A percentile compares a stretch with the other conserved stretches of the same genome.
Evolutionary conservation across 108 stramenopile species (phyloP).

Genomic region (Skeletonema costatum): DNA sequence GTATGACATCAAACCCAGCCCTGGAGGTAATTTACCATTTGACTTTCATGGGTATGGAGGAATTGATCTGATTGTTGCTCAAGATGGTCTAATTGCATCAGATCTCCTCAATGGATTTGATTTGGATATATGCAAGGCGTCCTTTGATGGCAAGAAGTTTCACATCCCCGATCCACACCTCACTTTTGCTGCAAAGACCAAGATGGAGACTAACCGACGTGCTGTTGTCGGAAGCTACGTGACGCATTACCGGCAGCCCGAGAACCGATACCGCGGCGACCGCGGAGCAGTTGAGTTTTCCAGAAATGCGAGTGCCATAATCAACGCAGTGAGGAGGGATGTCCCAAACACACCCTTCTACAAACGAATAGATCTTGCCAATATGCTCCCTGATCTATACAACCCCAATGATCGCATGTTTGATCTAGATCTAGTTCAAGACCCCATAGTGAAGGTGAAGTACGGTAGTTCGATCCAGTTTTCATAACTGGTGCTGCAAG

Average conservation of each 20-base stretch:
- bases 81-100: not conserved
- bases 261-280: no score
- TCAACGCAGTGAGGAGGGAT: conserved; percentile 11
- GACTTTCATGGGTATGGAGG: not conserved
- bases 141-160: conserved; percentile 23
- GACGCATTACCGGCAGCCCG: not conserved
- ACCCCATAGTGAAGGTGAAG: not conserved
- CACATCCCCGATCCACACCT: conserved; percentile 31
- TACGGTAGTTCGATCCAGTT: not conserved
- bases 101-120: conserved; percentile 8
- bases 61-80: conserved; percentile 14
- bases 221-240: conserved; percentile 19
- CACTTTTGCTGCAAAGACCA: conserved; percentile 17
- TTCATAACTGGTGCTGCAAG: conserved; percentile 16
- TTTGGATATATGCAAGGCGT: conserved; percentile 17
- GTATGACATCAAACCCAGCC: conserved; percentile 20
- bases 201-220: conserved; percentile 17
- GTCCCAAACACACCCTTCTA: conserved; percentile 14
- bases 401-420: not conserved
- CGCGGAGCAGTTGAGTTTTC: not conserved
- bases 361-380: conserved; percentile 1
- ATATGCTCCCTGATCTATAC: not conserved
- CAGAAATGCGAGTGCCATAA: not conserved
- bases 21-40: conserved; percentile 18
- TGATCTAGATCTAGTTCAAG: not conserved